These are phyloP conservation scores for Mucor sp. DNA, from an alignment of 371 early-diverging fungal species.

Conservation along the genomic window DNA sequence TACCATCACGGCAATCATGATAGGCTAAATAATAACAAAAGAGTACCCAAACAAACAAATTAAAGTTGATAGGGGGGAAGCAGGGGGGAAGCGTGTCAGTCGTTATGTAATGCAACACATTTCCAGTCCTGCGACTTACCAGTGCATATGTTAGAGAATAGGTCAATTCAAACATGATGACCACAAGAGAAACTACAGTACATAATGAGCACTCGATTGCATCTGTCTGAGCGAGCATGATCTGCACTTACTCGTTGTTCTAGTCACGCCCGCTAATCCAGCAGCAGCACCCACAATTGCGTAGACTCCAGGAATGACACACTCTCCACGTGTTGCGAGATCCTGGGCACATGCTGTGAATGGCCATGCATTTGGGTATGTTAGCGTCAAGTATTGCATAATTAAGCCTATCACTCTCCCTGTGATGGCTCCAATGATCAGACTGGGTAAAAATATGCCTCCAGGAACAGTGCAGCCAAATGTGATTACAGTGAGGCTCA, in stretches of 20 bases:
- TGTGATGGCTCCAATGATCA: slow-evolving; percentile 90
- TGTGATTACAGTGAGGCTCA: slow-evolving; percentile 71
- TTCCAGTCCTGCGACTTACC: slow-evolving; percentile 21
- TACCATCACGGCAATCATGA: slow-evolving; percentile 89
- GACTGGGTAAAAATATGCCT: slow-evolving; percentile 90
- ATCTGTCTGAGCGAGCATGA: background rate
- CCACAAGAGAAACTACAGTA: slow-evolving; percentile 77
- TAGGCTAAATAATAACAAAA: slow-evolving; percentile 59
- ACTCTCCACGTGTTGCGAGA: slow-evolving; percentile 51
- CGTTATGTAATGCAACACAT: background rate
- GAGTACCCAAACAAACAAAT: background rate
- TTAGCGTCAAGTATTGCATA: slow-evolving; percentile 66
- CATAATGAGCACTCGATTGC: background rate
- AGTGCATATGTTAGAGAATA: slow-evolving; percentile 80
- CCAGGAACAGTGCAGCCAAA: slow-evolving; percentile 88
- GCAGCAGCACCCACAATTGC: slow-evolving; percentile 96
- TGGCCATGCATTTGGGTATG: slow-evolving; percentile 57
- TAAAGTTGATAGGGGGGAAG: background rate
- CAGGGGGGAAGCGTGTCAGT: background rate
- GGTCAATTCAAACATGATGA: slow-evolving; percentile 95
- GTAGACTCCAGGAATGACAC: slow-evolving; percentile 93
- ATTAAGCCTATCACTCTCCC: slow-evolving; percentile 91
- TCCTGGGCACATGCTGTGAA: slow-evolving; percentile 66
- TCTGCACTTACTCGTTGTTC: slow-evolving; percentile 71
- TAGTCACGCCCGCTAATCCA: slow-evolving; percentile 87